Percentiles rank a stretch among this genome's conserved stretches.
Evolutionary conservation across 495 filamentous ascomycete species (phyloP).

Genomic region (Penicillium coffeae): DNA sequence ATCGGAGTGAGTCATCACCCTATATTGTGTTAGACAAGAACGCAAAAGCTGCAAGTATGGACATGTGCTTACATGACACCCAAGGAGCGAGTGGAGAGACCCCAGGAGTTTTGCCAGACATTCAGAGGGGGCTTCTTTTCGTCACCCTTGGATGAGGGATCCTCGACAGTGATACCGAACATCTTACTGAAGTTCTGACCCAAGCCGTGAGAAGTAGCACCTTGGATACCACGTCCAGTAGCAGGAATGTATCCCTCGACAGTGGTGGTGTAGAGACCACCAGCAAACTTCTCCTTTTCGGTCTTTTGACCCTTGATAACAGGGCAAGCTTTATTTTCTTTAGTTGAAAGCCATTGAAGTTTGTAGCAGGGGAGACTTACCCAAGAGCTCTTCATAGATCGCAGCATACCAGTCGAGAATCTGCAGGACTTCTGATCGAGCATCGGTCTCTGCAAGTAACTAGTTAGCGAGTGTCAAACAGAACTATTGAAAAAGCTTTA

Average conservation of each 20-base stretch:
- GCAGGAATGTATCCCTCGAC: conserved; percentile 55
- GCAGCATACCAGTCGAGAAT: conserved; percentile 91
- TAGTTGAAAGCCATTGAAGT: background rate
- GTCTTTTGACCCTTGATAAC: conserved; percentile 85
- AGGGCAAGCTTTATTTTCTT: conserved; percentile 60
- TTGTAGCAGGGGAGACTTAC: background rate
- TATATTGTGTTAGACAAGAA: background rate
- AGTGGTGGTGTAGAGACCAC: conserved; percentile 91
- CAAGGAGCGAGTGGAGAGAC: conserved; percentile 89
- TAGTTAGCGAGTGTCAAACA: background rate
- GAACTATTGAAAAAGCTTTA: background rate
- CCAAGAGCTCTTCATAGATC: conserved; percentile 84
- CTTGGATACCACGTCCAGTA: conserved; percentile 95
- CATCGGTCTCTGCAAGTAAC: conserved; percentile 49
- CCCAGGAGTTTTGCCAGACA: conserved; percentile 99
- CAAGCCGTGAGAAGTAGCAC: conserved; percentile 87
- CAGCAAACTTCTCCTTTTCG: conserved; percentile 94
- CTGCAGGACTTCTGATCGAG: conserved; percentile 78
- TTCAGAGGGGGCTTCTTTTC: conserved; percentile 65
- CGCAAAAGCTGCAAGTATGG: background rate
- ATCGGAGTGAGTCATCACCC: conserved; percentile 90
- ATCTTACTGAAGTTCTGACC: conserved; percentile 89
- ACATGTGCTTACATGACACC: conserved; percentile 66
- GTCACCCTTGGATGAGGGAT: conserved; percentile 72
- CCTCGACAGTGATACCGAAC: conserved; percentile 96